Conservation (phyloP, 2,329 filamentous ascomycete species). For the Shiraia bambusicola region DNA sequence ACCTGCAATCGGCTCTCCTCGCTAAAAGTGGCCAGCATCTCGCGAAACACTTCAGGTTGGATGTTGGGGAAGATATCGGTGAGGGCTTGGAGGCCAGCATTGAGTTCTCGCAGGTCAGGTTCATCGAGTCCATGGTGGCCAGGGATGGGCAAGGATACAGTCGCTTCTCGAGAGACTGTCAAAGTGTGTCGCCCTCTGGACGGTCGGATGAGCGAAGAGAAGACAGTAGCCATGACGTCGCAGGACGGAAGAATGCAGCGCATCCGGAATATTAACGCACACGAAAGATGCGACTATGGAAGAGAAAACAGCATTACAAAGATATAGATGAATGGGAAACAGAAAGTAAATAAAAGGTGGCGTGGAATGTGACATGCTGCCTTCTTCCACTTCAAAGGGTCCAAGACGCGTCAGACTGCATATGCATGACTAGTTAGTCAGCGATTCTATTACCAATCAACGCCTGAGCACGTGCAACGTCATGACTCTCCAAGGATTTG, state of each 20-base stretch:
- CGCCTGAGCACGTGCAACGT: too few relatives aligned
- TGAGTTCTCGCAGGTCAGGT: constrained; percentile 68
- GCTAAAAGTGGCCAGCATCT: constrained; percentile 74
- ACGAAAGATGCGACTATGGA: not conserved
- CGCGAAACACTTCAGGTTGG: constrained; percentile 79
- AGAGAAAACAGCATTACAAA: too few relatives aligned
- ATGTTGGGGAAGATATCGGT: constrained; percentile 75
- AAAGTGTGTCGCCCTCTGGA: constrained; percentile 20
- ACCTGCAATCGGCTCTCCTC: constrained; percentile 75
- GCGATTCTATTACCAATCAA: too few relatives aligned
- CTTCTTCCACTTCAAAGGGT: too few relatives aligned
- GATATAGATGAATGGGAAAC: too few relatives aligned
- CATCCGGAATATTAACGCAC: constrained; percentile 5
- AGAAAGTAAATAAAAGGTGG: too few relatives aligned
- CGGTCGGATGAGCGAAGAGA: constrained; percentile 39
- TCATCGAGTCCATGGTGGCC: constrained; percentile 46
- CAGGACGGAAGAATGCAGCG: constrained; percentile 1
- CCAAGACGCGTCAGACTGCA: too few relatives aligned
- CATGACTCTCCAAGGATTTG: too few relatives aligned
- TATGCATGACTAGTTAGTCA: too few relatives aligned
- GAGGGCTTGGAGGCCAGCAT: constrained; percentile 67
- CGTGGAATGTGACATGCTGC: too few relatives aligned
- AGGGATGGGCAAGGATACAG: constrained; percentile 4
- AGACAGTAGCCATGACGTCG: constrained; percentile 37
- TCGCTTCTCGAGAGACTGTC: constrained; percentile 9